phyloP scores from a whole-genome alignment of 1,139 yeast genomes.

The Lodderomyces pseudojiufengensis region DNA sequence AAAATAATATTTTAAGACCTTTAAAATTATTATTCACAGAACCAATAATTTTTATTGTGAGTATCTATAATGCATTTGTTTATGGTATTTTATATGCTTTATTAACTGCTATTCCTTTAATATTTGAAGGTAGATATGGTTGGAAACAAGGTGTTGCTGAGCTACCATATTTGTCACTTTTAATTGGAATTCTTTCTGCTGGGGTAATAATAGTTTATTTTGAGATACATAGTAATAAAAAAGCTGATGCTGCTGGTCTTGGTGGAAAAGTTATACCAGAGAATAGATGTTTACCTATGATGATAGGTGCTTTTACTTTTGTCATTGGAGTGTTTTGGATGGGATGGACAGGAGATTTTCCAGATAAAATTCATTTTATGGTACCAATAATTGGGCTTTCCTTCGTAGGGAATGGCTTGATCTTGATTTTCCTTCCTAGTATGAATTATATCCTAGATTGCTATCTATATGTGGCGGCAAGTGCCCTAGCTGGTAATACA shows the following conservation, averaged over 20 bases:
- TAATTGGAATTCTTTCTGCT: conserved; percentile 59
- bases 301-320: conserved; percentile 64
- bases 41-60: conserved; percentile 66
- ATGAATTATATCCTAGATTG: conserved; percentile 79
- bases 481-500: conserved; percentile 87
- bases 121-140: conserved; percentile 60
- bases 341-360: conserved; percentile 78
- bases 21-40: conserved; percentile 63
- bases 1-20: conserved; percentile 71
- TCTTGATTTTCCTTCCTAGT: conserved; percentile 73
- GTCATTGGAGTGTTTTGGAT: conserved; percentile 81
- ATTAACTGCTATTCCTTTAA: conserved; percentile 75
- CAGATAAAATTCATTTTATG: conserved; percentile 79
- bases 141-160: conserved; percentile 53
- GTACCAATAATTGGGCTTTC: conserved; percentile 82
- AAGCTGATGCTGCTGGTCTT: conserved; percentile 34
- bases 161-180: conserved; percentile 59
- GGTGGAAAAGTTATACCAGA: conserved; percentile 72
- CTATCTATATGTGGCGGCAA: conserved; percentile 76
- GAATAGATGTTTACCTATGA: conserved; percentile 71
- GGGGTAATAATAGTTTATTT: conserved; percentile 38
- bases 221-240: conserved; percentile 23
- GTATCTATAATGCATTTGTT: conserved; percentile 76
- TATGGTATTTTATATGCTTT: conserved; percentile 79
- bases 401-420: conserved; percentile 70